phyloP scores from a whole-genome alignment of 2,329 filamentous ascomycete genomes.

The Ascocoryne sarcoides region DNA sequence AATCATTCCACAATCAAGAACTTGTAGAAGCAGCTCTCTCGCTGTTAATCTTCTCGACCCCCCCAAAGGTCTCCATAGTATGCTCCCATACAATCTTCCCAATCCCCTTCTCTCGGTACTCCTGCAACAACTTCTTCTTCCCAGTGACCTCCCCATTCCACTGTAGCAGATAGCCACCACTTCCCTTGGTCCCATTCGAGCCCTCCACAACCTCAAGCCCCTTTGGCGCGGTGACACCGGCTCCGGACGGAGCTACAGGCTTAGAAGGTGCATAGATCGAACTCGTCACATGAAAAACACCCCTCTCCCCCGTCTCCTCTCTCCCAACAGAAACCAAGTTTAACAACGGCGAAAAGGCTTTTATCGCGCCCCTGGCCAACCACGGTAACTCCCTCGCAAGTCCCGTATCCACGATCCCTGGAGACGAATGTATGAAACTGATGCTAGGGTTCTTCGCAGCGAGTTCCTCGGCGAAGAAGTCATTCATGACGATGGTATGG shows the following conservation, averaged over 20 bases:
- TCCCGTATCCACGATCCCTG: constrained; percentile 38
- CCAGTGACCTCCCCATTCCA: constrained; percentile 20
- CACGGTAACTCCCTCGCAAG: constrained; percentile 29
- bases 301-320: constrained; percentile 23
- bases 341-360: constrained; percentile 11
- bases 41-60: constrained; percentile 19
- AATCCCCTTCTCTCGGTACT: constrained; percentile 16
- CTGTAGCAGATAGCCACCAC: constrained; percentile 20
- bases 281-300: constrained; percentile 25
- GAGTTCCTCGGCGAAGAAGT: constrained; percentile 43
- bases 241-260: constrained; percentile 6
- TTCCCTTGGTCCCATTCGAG: constrained; percentile 12
- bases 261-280: constrained; percentile 20
- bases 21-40: constrained; percentile 2
- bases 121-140: constrained; percentile 14
- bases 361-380: constrained; percentile 12
- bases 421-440: constrained; percentile 41
- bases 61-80: constrained; percentile 20
- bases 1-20: neutral
- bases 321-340: constrained; percentile 8
- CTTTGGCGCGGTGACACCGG: constrained; percentile 12
- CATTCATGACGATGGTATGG: constrained; percentile 29
- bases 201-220: constrained; percentile 11
- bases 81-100: constrained; percentile 22
- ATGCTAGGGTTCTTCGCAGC: constrained; percentile 36